Base-by-base conservation (phyloP, 1,284 basidiomycete species). In the Cryptococcus sp. region DNA sequence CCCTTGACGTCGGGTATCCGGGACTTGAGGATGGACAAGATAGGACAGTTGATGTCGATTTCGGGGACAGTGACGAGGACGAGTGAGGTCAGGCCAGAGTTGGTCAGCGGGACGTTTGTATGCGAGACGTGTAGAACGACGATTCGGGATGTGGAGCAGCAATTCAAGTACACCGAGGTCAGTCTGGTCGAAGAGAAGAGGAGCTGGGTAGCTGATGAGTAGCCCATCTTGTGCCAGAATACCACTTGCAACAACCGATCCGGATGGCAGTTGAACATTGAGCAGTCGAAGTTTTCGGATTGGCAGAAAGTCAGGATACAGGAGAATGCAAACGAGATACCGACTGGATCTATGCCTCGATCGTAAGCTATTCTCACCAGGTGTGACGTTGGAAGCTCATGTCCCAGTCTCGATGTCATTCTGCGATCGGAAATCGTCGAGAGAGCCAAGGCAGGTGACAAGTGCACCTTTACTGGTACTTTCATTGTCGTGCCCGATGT, bases 291-390 rank as follows among this genome's bases (percentile, higher is more conserved):
- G 67, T 99, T 99, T 73, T 87, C 88, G 7, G 95, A 98, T 71
- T 98, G 95, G 95, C 95, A 99, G 72, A 97, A 97, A 72, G 92
- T 98, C 37, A 85, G 95, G 47, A 97, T 98, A 48, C 95, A 99
- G 69, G 95, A 98, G 75, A 98, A 98, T 65, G 86, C 94, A 12
- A 95, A 93, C 41, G 94, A 98, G 74, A 98, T 99, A 53, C 95
- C 95, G 0, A 98, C 94, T 0, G 95, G 95, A 1, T 90, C 86
- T 9, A 99, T 97, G 94, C 93, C 93, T n/a, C 83, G 94, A 33
- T 77, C 75, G 74, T 76, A 34, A 62, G n/a, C n/a, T n/a, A n/a
- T n/a, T n/a, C n/a, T n/a, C n/a, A n/a, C n/a, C n/a, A n/a, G n/a
- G 74, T 65, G 4, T 9, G 21, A 3, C 14, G 16, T 1, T 10